Conservation (phyloP, 148 eudicot genomes). For the Rhododendron molle region DNA sequence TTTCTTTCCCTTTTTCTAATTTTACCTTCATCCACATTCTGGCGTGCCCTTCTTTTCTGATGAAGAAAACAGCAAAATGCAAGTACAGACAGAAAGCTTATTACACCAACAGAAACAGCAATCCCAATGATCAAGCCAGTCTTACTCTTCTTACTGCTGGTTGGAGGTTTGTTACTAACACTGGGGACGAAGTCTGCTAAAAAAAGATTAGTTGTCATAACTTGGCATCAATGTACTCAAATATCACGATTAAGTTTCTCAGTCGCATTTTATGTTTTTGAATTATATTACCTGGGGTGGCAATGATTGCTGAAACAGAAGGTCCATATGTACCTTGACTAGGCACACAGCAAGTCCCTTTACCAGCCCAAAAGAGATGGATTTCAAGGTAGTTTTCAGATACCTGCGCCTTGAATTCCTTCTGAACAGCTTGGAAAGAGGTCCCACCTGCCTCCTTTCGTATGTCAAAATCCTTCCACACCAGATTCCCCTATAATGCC, state of each 20-base stretch:
- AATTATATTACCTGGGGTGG: conserved; percentile 50
- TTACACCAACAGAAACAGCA: conserved; percentile 39
- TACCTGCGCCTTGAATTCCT: conserved; percentile 41
- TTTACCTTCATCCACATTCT: conserved; percentile 57
- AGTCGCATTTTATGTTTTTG: neutral
- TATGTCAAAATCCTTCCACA: conserved; percentile 63
- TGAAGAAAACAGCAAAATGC: conserved; percentile 34
- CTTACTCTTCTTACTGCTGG: conserved; percentile 23
- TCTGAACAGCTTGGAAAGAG: conserved; percentile 44
- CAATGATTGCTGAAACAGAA: conserved; percentile 72
- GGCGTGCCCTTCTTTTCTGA: conserved; percentile 33
- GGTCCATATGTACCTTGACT: conserved; percentile 81
- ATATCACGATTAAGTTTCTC: neutral
- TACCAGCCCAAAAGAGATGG: conserved; percentile 95
- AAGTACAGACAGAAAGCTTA: conserved; percentile 35
- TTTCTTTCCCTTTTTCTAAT: neutral
- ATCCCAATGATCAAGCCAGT: conserved; percentile 72
- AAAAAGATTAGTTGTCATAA: conserved; percentile 8
- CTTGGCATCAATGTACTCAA: conserved; percentile 5
- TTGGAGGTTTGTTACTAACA: conserved; percentile 45
- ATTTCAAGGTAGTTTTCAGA: conserved; percentile 68
- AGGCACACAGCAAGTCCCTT: conserved; percentile 89
- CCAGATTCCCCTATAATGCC: conserved; percentile 10
- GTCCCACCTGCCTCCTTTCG: conserved; percentile 52
- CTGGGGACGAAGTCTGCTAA: conserved; percentile 63